A percentile compares a stretch with the other conserved stretches of the same genome.
Conservation (phyloP, 148 eudicot species). For the Vaccinium vitisidaea region DNA sequence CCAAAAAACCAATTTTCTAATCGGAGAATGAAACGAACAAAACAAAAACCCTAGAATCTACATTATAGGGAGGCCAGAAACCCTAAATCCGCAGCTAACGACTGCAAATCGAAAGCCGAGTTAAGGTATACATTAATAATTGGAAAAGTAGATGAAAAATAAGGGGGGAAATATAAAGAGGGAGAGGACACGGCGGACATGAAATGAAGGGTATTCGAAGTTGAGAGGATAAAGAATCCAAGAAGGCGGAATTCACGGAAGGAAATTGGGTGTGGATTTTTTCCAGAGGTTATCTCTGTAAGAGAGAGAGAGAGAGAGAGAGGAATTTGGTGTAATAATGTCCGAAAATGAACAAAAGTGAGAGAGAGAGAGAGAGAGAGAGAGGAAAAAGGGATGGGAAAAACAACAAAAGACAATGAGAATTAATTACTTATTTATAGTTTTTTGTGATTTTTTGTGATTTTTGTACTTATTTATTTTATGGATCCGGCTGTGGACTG, state of each 20-base stretch:
- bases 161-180: background rate
- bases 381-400: background rate
- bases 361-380: conserved; percentile 5
- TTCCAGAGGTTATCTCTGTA: conserved; percentile 15
- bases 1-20: background rate
- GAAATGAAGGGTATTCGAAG: conserved; percentile 1
- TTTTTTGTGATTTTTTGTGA: too few relatives aligned
- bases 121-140: background rate
- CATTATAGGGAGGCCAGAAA: background rate
- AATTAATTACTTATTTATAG: too few relatives aligned
- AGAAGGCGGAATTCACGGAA: conserved; percentile 17
- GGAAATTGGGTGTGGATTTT: conserved; percentile 14
- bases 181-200: background rate
- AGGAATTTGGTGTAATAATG: conserved; percentile 17
- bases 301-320: conserved; percentile 17
- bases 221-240: conserved; percentile 11
- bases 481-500: background rate
- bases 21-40: background rate
- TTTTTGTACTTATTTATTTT: too few relatives aligned
- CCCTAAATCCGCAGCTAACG: conserved; percentile 5
- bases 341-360: background rate
- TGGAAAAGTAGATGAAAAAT: background rate
- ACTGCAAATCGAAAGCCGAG: background rate
- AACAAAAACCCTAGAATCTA: background rate
- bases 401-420: background rate